Conservation (phyloP, 352 stramenopile species). For the Globisporangium cederbergense region DNA sequence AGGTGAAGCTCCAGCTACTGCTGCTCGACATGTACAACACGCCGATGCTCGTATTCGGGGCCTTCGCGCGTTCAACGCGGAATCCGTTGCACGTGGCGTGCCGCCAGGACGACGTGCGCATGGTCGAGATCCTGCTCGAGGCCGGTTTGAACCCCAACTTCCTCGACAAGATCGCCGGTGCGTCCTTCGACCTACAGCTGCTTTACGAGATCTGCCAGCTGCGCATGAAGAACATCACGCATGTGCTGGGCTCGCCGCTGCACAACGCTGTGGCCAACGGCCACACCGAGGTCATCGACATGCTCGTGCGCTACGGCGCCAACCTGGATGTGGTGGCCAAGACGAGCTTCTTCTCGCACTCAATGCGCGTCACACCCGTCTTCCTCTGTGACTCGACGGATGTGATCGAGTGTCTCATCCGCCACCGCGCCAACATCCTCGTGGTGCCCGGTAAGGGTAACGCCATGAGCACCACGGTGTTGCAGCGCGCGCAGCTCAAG, state of each 20-base stretch:
- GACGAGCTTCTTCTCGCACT: constrained; percentile 64
- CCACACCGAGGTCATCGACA: constrained; percentile 55
- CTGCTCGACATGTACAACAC: constrained; percentile 75
- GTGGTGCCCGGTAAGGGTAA: constrained; percentile 59
- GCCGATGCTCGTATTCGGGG: constrained; percentile 47
- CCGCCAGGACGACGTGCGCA: constrained; percentile 49
- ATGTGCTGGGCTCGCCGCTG: constrained; percentile 61
- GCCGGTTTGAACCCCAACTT: constrained; percentile 69
- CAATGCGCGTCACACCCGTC: constrained; percentile 63
- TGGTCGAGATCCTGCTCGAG: constrained; percentile 53
- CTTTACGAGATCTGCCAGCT: constrained; percentile 69
- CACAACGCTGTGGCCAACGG: constrained; percentile 68
- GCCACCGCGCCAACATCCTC: constrained; percentile 65
- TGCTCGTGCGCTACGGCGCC: constrained; percentile 51
- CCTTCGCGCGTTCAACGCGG: constrained; percentile 62
- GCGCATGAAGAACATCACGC: constrained; percentile 59
- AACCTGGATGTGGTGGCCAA: constrained; percentile 59
- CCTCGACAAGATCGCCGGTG: constrained; percentile 74
- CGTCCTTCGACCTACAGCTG: constrained; percentile 50
- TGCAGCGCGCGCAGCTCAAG: constrained; percentile 64
- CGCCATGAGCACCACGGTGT: constrained; percentile 64
- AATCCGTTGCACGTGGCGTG: constrained; percentile 78
- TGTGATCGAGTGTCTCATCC: constrained; percentile 60
- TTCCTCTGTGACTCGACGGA: constrained; percentile 75
- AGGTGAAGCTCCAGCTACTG: constrained; percentile 56